Conservation (phyloP, 306 rosid species). For the Albizia julibrissin region DNA sequence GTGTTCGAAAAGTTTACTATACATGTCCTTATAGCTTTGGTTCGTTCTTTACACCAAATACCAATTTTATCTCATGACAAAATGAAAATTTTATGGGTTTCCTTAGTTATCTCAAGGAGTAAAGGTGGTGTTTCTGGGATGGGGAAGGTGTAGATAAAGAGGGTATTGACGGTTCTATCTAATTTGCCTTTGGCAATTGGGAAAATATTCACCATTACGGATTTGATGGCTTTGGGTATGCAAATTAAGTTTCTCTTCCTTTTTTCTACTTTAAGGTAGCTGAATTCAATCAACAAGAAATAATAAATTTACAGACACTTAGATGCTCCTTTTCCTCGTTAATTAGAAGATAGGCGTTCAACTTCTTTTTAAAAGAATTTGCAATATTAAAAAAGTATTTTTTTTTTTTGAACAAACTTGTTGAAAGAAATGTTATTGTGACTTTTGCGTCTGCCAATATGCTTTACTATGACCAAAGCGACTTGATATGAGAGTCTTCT, state of each 20-base stretch:
- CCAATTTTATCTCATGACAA: too few relatives aligned
- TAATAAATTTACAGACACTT: too few relatives aligned
- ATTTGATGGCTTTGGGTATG: conserved; percentile 81
- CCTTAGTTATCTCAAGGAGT: conserved; percentile 11
- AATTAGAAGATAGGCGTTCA: background rate
- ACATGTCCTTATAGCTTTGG: too few relatives aligned
- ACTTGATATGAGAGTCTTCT: conserved; percentile 27
- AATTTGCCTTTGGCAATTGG: conserved; percentile 94
- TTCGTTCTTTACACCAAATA: too few relatives aligned
- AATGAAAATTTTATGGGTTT: too few relatives aligned
- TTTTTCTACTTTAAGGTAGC: conserved; percentile 1
- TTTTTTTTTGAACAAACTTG: background rate
- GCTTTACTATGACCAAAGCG: conserved; percentile 16
- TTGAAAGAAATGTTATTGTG: conserved; percentile 30
- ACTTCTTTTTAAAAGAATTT: background rate
- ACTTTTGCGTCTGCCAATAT: background rate
- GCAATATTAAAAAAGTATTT: too few relatives aligned
- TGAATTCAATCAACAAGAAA: background rate
- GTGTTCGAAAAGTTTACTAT: too few relatives aligned
- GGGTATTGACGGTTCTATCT: conserved; percentile 63
- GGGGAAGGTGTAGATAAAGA: conserved; percentile 54
- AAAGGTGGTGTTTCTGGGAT: conserved; percentile 41
- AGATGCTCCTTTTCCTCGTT: conserved; percentile 2
- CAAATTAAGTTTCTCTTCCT: conserved; percentile 1
- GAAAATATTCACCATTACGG: conserved; percentile 81